These are phyloP conservation scores for Dactylellina parvicollis DNA, from an alignment of 2,329 filamentous ascomycete genomes.

Conservation along the genomic window DNA sequence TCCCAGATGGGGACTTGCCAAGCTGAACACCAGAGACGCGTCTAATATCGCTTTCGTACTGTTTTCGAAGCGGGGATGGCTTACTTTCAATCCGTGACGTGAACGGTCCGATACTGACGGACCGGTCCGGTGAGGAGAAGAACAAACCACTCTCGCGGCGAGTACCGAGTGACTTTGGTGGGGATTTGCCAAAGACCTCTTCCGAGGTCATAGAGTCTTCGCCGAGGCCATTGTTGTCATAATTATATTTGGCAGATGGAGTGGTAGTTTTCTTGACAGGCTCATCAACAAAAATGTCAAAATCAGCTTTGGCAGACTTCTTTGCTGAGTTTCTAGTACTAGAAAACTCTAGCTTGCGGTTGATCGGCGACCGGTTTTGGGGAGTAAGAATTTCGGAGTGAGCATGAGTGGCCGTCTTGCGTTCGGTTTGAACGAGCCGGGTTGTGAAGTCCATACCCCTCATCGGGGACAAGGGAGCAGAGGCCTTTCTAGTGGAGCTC, in stretches of 20 bases:
- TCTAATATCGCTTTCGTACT: slow-evolving; percentile 39
- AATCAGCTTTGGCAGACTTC: slow-evolving; percentile 22
- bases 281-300: slow-evolving; percentile 47
- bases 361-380: slow-evolving; percentile 2
- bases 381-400: background rate
- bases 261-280: background rate
- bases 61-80: slow-evolving; percentile 26
- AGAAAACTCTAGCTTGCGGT: slow-evolving; percentile 30
- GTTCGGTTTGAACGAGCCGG: slow-evolving; percentile 11
- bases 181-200: slow-evolving; percentile 42
- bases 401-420: background rate
- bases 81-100: slow-evolving; percentile 23
- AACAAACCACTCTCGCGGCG: slow-evolving; percentile 43
- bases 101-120: slow-evolving; percentile 46
- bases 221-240: background rate
- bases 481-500: background rate
- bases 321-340: background rate
- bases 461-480: background rate
- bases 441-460: background rate
- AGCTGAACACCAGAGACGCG: slow-evolving; percentile 26
- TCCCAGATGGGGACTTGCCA: slow-evolving; percentile 21
- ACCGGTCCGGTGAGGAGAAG: slow-evolving; percentile 36
- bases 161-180: slow-evolving; percentile 40
- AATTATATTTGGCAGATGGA: background rate
- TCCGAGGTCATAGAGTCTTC: slow-evolving; percentile 39